Evolutionary conservation across 345 rosid species (phyloP), one percentile per base, ranked within the genome.

Genomic region (Aquilaria malaccensis): DNA sequence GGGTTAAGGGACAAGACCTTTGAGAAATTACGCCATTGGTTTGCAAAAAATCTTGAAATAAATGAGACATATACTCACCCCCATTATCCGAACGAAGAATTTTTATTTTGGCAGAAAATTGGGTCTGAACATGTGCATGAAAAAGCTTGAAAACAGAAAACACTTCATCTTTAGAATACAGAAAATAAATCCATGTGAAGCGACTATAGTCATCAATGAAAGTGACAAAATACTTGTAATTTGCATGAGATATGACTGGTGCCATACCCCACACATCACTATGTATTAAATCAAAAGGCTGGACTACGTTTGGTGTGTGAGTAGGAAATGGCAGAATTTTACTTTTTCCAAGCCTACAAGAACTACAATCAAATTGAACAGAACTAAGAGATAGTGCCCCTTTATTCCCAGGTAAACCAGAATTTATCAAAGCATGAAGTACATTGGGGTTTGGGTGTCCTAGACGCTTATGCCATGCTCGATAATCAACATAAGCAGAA

Each of bases 211-310:
- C 33, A 4, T 52, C 50, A 15, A 51, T 65, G 22, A 65, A 65
- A 14, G n/a, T 29, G 6, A 57, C 50, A 15, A 65, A 33, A 7
- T 65, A 65, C 30, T 50, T 57, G 41, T 49, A 57, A 33, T 49
- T 15, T 9, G 33, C 56, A 33, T 65, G 50, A 50, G 31, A 65
- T 9, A 7, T 33, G 31, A 11, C 6, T 2, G 9, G 56, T 47
- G 64, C 41, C 15, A 60, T 60, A 6, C 64, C 64, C 10, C 54
- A 60, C 6, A 47, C 64, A 60, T 60, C 64, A 49, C 37, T 60
- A 60, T 60, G 64, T n/a, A 60, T 47, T 0, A 60, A 7, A 29
- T 60, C 54, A 48, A 60, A 49, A 48, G 9, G 46, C 0, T 48
- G 10, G 1, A 22, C 22, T 22, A 22, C 22, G 22, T 22, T 37